Evolutionary conservation across 1,139 yeast species (phyloP).

Genomic region (Debaryomycetaceae sp.): DNA sequence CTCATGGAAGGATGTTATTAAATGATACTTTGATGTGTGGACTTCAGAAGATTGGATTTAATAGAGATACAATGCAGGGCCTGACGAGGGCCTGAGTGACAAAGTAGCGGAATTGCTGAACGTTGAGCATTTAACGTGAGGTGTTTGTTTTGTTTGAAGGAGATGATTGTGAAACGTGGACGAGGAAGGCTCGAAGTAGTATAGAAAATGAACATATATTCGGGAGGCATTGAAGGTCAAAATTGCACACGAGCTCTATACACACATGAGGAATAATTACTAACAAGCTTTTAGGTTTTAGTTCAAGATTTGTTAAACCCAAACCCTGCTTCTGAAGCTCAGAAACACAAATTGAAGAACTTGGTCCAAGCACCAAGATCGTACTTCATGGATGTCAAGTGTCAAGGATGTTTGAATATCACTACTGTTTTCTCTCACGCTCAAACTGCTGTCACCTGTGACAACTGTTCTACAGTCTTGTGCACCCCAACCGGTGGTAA

Average conservation of each 20-base stretch:
- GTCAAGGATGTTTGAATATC: constrained; percentile 96
- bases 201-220: no score
- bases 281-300: constrained; percentile 51
- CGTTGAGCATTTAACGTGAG: no score
- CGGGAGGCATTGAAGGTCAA: background rate
- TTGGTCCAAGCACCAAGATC: constrained; percentile 95
- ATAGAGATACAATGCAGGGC: no score
- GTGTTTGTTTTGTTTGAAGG: no score
- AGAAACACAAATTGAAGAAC: constrained; percentile 93
- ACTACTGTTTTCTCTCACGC: constrained; percentile 98
- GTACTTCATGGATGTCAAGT: constrained; percentile 95
- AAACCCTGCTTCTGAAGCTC: constrained; percentile 86
- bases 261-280: constrained; percentile 1
- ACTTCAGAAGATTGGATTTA: no score
- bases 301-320: constrained; percentile 95
- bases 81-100: no score
- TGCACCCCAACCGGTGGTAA: constrained; percentile 99
- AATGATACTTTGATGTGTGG: no score
- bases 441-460: constrained; percentile 97
- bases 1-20: no score
- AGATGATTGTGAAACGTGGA: no score
- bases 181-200: no score
- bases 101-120: no score
- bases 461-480: constrained; percentile 90
- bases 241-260: background rate